These are phyloP conservation scores for Sclerotinia minor DNA, from an alignment of 2,329 filamentous ascomycete species.

Conservation along the genomic window DNA sequence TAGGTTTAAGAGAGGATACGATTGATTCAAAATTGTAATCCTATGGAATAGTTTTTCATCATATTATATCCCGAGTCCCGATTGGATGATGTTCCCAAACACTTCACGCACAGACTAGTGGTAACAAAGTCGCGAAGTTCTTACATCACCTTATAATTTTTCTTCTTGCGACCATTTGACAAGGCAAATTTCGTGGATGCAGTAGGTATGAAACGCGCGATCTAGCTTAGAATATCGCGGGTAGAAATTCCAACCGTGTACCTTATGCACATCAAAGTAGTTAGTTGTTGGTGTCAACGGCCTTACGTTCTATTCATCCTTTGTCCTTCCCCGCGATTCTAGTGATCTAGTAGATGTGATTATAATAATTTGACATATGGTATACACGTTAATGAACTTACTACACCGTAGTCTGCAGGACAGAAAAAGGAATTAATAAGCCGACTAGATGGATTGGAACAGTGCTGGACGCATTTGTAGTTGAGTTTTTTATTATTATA, in stretches of 20 bases:
- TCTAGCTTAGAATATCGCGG: not conserved
- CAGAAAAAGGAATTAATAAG: slow-evolving; percentile 10
- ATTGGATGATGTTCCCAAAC: slow-evolving; percentile 16
- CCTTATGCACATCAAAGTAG: not conserved
- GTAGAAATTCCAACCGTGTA: slow-evolving; percentile 8
- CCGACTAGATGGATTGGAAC: not conserved
- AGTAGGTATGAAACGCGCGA: slow-evolving; percentile 6
- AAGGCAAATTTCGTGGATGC: not conserved
- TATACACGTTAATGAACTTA: not conserved
- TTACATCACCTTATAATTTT: not conserved
- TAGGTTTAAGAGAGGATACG: not conserved
- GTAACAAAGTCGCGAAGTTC: slow-evolving; percentile 14
- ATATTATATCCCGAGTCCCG: not conserved
- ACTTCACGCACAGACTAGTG: slow-evolving; percentile 23
- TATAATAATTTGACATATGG: not conserved
- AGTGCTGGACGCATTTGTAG: slow-evolving; percentile 13
- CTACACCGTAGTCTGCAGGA: slow-evolving; percentile 1
- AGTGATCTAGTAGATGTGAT: not conserved
- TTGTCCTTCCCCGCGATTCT: slow-evolving; percentile 9
- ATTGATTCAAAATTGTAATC: not conserved
- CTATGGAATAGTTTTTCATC: slow-evolving; percentile 1
- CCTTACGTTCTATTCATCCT: not conserved
- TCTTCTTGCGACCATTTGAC: slow-evolving; percentile 4
- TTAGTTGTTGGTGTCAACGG: not conserved
- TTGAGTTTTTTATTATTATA: not conserved